These are phyloP conservation scores for Flaveria brownii DNA, from an alignment of 129 eudicot genomes.

Conservation along the genomic window DNA sequence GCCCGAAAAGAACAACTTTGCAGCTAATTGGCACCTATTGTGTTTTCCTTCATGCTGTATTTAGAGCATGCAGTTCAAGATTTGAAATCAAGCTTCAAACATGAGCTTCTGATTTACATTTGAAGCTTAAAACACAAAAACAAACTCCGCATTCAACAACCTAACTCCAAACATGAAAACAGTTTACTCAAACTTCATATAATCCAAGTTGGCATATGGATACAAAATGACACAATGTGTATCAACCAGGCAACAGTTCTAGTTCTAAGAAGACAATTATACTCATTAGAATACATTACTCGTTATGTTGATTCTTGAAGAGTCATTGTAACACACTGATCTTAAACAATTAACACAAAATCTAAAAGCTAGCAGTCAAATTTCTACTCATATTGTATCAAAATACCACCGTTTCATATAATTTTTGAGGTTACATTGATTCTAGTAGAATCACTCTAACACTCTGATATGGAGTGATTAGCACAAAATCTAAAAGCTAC, in stretches of 20 bases:
- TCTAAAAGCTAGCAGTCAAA: slow-evolving; percentile 10
- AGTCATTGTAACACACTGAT: background rate
- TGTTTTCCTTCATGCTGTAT: background rate
- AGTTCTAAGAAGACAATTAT: background rate
- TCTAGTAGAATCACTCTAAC: background rate
- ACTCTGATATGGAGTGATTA: background rate
- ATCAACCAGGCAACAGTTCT: background rate
- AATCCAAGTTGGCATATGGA: background rate
- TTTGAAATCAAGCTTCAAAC: background rate
- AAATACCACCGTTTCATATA: slow-evolving; percentile 3
- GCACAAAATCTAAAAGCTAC: slow-evolving; percentile 15
- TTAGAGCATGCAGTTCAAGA: background rate
- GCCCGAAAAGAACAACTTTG: slow-evolving; percentile 1
- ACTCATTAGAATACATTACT: slow-evolving; percentile 7
- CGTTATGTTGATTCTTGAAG: background rate
- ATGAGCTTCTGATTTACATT: background rate
- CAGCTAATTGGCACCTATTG: background rate
- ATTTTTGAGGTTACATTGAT: background rate
- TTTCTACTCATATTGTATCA: background rate
- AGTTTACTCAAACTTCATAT: background rate
- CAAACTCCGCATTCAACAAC: slow-evolving; percentile 7
- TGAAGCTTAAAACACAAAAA: slow-evolving; percentile 17
- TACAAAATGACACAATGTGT: slow-evolving; percentile 1
- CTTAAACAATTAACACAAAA: background rate
- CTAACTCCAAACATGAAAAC: background rate